Conservation (phyloP, 306 rosid species). For the Heteromeles arbutifolia region DNA sequence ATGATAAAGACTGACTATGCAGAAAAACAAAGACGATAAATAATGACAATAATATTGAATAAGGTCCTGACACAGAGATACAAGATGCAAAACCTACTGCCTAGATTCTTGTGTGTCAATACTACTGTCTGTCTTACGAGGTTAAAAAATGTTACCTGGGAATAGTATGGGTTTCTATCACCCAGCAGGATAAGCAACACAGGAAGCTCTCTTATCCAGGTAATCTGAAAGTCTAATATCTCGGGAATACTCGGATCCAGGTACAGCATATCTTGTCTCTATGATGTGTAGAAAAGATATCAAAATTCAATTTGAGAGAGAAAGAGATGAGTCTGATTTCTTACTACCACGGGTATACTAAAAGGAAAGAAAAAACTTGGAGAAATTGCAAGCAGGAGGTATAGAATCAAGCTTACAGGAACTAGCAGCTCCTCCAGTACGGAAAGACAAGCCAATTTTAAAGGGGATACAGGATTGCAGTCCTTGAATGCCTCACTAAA, state of each 20-base stretch:
- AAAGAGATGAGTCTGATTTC: not conserved
- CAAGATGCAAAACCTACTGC: not conserved
- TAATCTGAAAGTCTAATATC: conserved; percentile 40
- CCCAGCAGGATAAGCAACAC: conserved; percentile 59
- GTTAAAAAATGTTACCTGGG: conserved; percentile 39
- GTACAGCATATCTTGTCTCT: conserved; percentile 43
- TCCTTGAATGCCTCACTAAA: conserved; percentile 67
- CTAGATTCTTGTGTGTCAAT: conserved; percentile 5
- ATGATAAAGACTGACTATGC: not conserved
- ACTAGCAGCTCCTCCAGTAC: conserved; percentile 60
- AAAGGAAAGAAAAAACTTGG: too few species aligned
- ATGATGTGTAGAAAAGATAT: conserved; percentile 17
- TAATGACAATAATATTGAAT: not conserved
- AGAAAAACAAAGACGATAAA: not conserved
- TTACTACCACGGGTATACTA: too few species aligned
- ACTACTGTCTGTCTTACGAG: conserved; percentile 10
- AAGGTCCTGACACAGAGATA: conserved; percentile 8
- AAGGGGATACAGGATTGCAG: conserved; percentile 60
- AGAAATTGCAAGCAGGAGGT: not conserved
- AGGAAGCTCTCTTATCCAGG: conserved; percentile 77
- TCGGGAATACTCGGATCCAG: conserved; percentile 40
- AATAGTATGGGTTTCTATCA: conserved; percentile 49
- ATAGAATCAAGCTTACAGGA: conserved; percentile 53
- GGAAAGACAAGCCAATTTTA: conserved; percentile 68
- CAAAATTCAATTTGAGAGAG: not conserved